A percentile compares a stretch with the other conserved stretches of the same genome.
These are phyloP conservation scores for Aspergillus sp. DNA, from an alignment of 2,329 filamentous ascomycete species.

Conservation along the genomic window DNA sequence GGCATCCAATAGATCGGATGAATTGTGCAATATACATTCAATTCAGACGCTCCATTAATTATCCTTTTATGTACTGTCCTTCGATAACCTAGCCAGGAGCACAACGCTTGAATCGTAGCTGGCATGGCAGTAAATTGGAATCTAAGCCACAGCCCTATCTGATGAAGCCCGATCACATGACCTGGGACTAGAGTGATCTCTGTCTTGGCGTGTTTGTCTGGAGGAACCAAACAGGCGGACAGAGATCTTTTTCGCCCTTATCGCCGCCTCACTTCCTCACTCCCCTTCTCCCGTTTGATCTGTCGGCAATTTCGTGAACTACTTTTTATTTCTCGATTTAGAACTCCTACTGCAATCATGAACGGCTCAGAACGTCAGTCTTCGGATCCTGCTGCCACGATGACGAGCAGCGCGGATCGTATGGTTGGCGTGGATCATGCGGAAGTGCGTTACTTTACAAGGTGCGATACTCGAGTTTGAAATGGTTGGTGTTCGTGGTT, in stretches of 20 bases:
- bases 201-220: conserved; percentile 6
- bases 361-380: conserved; percentile 15
- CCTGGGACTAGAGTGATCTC: too few species aligned
- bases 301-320: conserved; percentile 6
- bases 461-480: conserved; percentile 41
- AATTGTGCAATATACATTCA: too few species aligned
- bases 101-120: too few species aligned
- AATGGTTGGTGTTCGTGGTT: conserved; percentile 3
- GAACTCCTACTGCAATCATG: conserved; percentile 17
- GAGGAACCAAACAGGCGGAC: conserved; percentile 8
- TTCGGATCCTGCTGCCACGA: conserved; percentile 17
- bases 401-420: conserved; percentile 37
- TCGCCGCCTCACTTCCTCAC: conserved; percentile 2
- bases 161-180: conserved; percentile 16
- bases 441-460: conserved; percentile 99
- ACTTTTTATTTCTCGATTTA: conserved; percentile 2
- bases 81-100: too few species aligned
- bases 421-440: conserved; percentile 68
- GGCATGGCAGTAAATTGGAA: too few species aligned
- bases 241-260: conserved; percentile 13
- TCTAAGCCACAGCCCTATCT: not conserved
- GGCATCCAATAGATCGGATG: too few species aligned
- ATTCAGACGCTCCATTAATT: too few species aligned
- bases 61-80: conserved; percentile 1
- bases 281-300: conserved; percentile 4